Percentiles rank a stretch among this genome's conserved stretches.
These are phyloP conservation scores for Pichia sp. DNA, from an alignment of 1,139 yeast genomes.

Conservation along the genomic window DNA sequence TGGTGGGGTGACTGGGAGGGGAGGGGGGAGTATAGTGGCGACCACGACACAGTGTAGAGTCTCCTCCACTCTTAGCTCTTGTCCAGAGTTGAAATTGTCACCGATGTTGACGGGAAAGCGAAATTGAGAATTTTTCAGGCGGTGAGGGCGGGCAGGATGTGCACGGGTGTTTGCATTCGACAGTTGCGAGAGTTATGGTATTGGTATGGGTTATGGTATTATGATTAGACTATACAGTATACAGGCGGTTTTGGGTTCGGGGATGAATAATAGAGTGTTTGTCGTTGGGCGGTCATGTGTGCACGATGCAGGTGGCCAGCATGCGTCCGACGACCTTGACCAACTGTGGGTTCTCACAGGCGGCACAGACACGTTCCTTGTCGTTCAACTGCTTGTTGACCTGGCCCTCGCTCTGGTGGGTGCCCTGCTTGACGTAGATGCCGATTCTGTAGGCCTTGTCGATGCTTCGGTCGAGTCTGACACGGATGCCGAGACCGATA, in stretches of 20 bases:
- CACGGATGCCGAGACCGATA: constrained; percentile 93
- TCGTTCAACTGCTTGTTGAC: constrained; percentile 97
- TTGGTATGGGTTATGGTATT: no score
- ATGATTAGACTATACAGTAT: no score
- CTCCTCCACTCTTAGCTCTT: no score
- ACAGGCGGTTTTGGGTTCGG: no score
- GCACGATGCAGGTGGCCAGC: constrained; percentile 67
- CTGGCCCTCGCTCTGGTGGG: constrained; percentile 94
- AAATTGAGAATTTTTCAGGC: constrained; percentile 2
- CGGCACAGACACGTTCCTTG: constrained; percentile 98
- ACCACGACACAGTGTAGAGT: no score
- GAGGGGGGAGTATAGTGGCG: no score
- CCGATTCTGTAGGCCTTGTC: constrained; percentile 83
- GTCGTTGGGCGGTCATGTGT: no score
- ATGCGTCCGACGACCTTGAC: constrained; percentile 85
- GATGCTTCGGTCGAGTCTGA: constrained; percentile 82
- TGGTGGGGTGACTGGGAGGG: no score
- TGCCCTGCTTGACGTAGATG: constrained; percentile 81
- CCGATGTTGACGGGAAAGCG: no score
- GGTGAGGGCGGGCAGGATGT: not conserved
- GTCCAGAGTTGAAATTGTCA: no score
- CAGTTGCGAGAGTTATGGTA: no score
- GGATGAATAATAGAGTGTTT: no score
- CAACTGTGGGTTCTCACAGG: constrained; percentile 95
- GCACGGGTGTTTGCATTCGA: not conserved